A percentile compares a stretch with the other conserved stretches of the same genome.
Evolutionary conservation across 768 basidiomycete species (phyloP).

Genomic region (Tricholoma hemisulphureum): DNA sequence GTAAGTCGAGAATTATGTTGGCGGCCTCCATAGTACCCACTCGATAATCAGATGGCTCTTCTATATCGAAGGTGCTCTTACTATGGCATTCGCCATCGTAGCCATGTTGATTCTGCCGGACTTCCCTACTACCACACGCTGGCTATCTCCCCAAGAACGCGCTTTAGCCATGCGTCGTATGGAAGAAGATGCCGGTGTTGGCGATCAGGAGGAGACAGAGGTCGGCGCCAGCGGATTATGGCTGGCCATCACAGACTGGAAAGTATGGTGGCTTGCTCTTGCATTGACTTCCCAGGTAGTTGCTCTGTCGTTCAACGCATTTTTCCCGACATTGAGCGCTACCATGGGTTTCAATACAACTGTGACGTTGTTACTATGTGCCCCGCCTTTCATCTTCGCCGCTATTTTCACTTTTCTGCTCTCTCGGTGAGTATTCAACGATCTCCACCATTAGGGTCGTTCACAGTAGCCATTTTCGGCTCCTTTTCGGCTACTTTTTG

Average conservation of each 20-base stretch:
- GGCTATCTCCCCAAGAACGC: slow-evolving; percentile 58
- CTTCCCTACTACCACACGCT: slow-evolving; percentile 57
- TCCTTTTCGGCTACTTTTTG: too few species aligned
- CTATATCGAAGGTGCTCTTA: slow-evolving; percentile 63
- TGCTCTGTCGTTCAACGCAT: slow-evolving; percentile 68
- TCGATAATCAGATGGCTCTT: slow-evolving; percentile 59
- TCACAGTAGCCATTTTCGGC: too few species aligned
- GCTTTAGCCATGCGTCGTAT: slow-evolving; percentile 58
- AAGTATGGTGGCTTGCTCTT: slow-evolving; percentile 62
- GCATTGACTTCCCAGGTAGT: slow-evolving; percentile 42
- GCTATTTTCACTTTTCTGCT: slow-evolving; percentile 52
- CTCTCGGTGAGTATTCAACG: slow-evolving; percentile 40
- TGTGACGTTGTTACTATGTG: slow-evolving; percentile 56
- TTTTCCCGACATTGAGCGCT: slow-evolving; percentile 67
- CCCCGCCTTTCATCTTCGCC: slow-evolving; percentile 64
- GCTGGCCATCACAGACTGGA: slow-evolving; percentile 65
- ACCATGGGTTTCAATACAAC: slow-evolving; percentile 70
- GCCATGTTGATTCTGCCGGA: slow-evolving; percentile 72
- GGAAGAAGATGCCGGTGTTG: slow-evolving; percentile 51
- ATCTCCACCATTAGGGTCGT: too few species aligned
- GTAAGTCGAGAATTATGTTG: slow-evolving; percentile 28
- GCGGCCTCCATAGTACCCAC: neutral
- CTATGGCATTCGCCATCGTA: slow-evolving; percentile 45
- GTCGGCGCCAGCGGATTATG: slow-evolving; percentile 43
- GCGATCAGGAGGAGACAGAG: slow-evolving; percentile 23